Evolutionary conservation across 2,329 filamentous ascomycete species (phyloP).

Genomic region (Xenosphaeropsis pyriputrescens): DNA sequence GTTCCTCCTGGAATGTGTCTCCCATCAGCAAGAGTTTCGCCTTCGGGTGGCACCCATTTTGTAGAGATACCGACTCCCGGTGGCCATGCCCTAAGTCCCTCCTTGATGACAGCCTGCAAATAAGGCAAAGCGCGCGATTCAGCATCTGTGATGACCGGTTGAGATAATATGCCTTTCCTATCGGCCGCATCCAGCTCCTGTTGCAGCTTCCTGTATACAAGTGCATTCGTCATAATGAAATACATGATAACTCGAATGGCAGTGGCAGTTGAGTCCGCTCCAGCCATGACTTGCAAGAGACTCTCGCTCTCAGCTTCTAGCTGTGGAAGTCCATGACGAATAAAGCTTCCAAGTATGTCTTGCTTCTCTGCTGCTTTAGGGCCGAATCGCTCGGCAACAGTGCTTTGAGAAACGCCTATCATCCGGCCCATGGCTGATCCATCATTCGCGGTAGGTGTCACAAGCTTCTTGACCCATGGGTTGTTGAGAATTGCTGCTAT

Average conservation of each 20-base stretch:
- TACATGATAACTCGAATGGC: slow-evolving; percentile 35
- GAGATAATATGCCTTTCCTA: slow-evolving; percentile 18
- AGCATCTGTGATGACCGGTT: slow-evolving; percentile 1
- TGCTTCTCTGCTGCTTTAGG: slow-evolving; percentile 23
- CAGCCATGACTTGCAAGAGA: slow-evolving; percentile 25
- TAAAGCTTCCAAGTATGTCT: slow-evolving; percentile 37
- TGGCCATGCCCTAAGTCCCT: slow-evolving; percentile 24
- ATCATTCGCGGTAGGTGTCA: slow-evolving; percentile 25
- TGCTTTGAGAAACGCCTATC: slow-evolving; percentile 30
- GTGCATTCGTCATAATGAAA: slow-evolving; percentile 31
- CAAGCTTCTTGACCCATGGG: slow-evolving; percentile 18
- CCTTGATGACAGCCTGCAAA: slow-evolving; percentile 28
- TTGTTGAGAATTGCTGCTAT: slow-evolving; percentile 24
- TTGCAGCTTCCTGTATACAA: slow-evolving; percentile 27
- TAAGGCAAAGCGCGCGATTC: slow-evolving; percentile 7
- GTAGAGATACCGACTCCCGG: slow-evolving; percentile 14
- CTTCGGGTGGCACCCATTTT: slow-evolving; percentile 3
- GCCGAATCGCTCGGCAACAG: slow-evolving; percentile 28
- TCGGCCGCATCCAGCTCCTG: slow-evolving; percentile 26
- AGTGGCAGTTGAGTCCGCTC: slow-evolving; percentile 41
- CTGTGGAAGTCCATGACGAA: slow-evolving; percentile 21
- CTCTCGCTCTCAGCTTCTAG: slow-evolving; percentile 2
- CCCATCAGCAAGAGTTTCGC: slow-evolving; percentile 1
- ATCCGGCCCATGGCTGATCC: slow-evolving; percentile 21
- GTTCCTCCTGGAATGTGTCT: slow-evolving; percentile 3